phyloP scores from a whole-genome alignment of 1,284 basidiomycete species.

The Neolentinus lepideus region DNA sequence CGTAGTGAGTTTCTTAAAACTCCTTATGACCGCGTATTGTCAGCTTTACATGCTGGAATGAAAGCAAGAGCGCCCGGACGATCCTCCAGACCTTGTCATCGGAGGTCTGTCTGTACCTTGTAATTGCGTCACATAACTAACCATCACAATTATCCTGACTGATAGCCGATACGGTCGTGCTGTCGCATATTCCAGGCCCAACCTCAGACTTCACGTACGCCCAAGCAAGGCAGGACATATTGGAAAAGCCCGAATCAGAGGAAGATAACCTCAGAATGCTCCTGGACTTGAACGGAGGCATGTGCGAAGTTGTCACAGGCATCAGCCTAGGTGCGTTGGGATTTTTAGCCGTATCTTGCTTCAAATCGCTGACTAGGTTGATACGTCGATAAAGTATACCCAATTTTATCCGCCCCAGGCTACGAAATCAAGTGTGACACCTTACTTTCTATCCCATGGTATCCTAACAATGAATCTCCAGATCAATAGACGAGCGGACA shows the following conservation, averaged over 20 bases:
- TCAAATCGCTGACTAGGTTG: neutral
- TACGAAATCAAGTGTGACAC: conserved; percentile 69
- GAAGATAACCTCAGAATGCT: conserved; percentile 88
- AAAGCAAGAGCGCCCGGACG: conserved; percentile 61
- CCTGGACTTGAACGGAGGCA: conserved; percentile 76
- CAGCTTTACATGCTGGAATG: neutral
- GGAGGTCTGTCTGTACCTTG: conserved; percentile 47
- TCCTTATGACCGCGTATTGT: neutral
- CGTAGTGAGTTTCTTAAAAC: conserved; percentile 43
- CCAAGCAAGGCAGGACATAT: conserved; percentile 57
- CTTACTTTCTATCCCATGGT: neutral
- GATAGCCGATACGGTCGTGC: conserved; percentile 85
- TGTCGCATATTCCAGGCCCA: conserved; percentile 66
- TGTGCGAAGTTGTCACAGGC: conserved; percentile 90
- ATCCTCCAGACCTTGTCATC: conserved; percentile 92
- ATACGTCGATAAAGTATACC: conserved; percentile 51
- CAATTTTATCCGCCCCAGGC: conserved; percentile 79
- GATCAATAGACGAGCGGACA: conserved; percentile 80
- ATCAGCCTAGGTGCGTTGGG: conserved; percentile 67
- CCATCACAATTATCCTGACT: neutral
- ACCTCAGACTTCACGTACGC: conserved; percentile 44
- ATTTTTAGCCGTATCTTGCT: neutral
- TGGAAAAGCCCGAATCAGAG: conserved; percentile 84
- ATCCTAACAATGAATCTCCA: conserved; percentile 20
- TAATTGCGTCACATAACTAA: neutral